These are phyloP conservation scores for Mortierella hygrophila DNA, from an alignment of 192 early-diverging fungal genomes.

Conservation along the genomic window DNA sequence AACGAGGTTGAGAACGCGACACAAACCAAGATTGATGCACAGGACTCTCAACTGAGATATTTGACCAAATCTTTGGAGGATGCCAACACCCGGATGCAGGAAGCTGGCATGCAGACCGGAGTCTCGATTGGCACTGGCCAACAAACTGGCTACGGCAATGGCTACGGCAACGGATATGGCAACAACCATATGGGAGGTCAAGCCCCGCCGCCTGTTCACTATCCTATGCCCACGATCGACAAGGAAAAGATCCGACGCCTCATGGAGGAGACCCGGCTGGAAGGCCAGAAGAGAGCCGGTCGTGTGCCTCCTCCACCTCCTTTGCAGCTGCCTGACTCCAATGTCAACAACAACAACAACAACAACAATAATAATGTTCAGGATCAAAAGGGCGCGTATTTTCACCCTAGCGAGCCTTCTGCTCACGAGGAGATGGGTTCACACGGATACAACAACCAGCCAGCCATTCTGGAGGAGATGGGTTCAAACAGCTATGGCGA, in stretches of 20 bases:
- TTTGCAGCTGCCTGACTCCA: not conserved
- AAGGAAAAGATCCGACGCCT: conserved; percentile 33
- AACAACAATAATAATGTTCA: not conserved
- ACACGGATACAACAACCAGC: not conserved
- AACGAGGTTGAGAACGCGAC: conserved; percentile 77
- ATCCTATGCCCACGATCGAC: conserved; percentile 17
- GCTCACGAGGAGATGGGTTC: not conserved
- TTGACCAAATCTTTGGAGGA: conserved; percentile 46
- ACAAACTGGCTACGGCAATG: conserved; percentile 12
- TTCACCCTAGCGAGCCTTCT: conserved; percentile 1
- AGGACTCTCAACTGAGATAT: conserved; percentile 74
- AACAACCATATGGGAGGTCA: not conserved
- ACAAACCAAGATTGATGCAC: conserved; percentile 69
- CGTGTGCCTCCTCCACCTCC: not conserved
- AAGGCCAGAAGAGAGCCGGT: conserved; percentile 4
- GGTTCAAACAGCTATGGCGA: not conserved
- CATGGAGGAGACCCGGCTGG: conserved; percentile 36
- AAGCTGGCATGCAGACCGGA: conserved; percentile 45
- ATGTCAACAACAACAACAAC: not conserved
- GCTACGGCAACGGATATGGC: conserved; percentile 3
- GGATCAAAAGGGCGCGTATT: not conserved
- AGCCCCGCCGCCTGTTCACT: not conserved
- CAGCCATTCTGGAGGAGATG: not conserved
- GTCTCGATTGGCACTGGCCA: conserved; percentile 45
- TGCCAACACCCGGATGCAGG: conserved; percentile 41